Percentiles rank a stretch among this genome's conserved stretches.
These are phyloP conservation scores for Chaetomium sp. DNA, from an alignment of 2,329 filamentous ascomycete genomes.

Conservation along the genomic window DNA sequence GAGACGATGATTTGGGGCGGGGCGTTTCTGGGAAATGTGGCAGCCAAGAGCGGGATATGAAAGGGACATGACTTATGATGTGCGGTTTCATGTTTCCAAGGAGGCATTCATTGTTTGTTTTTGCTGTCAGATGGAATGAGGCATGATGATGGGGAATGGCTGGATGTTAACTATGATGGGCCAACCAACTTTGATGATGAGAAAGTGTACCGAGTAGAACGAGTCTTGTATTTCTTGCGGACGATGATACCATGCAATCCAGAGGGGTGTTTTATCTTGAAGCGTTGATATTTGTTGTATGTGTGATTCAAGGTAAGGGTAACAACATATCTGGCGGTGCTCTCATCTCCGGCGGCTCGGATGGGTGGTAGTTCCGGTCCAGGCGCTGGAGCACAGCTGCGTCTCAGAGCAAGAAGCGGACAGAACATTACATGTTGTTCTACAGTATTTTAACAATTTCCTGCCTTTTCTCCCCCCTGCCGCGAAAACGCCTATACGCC, in stretches of 20 bases:
- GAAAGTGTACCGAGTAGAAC: slow-evolving; percentile 3
- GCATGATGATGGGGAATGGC: neutral
- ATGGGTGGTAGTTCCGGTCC: neutral
- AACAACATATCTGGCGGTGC: no score
- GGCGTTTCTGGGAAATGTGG: slow-evolving; percentile 8
- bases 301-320: no score
- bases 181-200: neutral
- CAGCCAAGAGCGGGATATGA: slow-evolving; percentile 1
- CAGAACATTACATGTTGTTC: slow-evolving; percentile 5
- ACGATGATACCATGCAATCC: slow-evolving; percentile 10
- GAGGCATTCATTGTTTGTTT: neutral
- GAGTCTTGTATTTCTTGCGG: slow-evolving; percentile 4
- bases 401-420: neutral
- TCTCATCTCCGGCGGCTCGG: neutral
- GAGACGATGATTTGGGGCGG: neutral
- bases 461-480: neutral
- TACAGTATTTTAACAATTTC: neutral
- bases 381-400: neutral
- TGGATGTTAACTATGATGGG: neutral
- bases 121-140: neutral
- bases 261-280: neutral
- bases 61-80: slow-evolving; percentile 8
- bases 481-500: slow-evolving; percentile 11
- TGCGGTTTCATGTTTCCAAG: neutral
- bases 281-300: neutral